A percentile compares a stretch with the other conserved stretches of the same genome.
These are phyloP conservation scores for Cyberlindnera euphorbiae DNA, from an alignment of 805 yeast genomes.

Conservation along the genomic window DNA sequence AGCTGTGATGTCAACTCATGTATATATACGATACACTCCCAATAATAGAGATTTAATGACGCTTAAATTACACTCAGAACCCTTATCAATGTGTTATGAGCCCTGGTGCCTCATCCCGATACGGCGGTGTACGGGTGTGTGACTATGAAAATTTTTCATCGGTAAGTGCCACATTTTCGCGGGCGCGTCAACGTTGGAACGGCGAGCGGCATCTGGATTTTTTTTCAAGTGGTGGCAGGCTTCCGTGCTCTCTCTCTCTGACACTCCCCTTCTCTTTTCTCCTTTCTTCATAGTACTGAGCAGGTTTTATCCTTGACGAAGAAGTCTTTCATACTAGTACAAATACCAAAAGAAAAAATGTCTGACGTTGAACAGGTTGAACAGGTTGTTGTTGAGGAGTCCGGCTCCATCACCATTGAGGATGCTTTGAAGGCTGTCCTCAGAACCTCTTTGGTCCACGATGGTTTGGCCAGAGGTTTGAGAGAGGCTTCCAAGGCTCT, in stretches of 20 bases:
- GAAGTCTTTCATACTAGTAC: conserved; percentile 48
- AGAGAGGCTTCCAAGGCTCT: conserved; percentile 99
- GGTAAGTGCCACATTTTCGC: not conserved
- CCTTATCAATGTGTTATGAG: too few relatives aligned
- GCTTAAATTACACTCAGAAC: too few relatives aligned
- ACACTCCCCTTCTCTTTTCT: not conserved
- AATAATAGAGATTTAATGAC: too few relatives aligned
- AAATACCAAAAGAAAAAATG: conserved; percentile 39
- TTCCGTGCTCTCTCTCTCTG: not conserved
- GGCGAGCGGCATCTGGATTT: not conserved
- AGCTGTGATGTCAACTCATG: conserved; percentile 20
- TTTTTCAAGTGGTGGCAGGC: not conserved
- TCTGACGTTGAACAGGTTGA: conserved; percentile 87
- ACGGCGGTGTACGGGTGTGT: conserved; percentile 10
- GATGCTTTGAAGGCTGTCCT: conserved; percentile 97
- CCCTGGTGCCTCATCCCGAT: too few relatives aligned
- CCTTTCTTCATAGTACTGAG: conserved; percentile 43
- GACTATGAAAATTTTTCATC: conserved; percentile 14
- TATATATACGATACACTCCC: not conserved
- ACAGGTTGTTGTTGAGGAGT: conserved; percentile 81
- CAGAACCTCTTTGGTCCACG: conserved; percentile 96
- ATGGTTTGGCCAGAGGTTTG: conserved; percentile 99
- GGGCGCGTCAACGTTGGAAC: not conserved
- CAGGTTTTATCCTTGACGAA: conserved; percentile 55
- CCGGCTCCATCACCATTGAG: conserved; percentile 91